Evolutionary conservation across 1,139 yeast species (phyloP).

Genomic region (Saccharomyces hybrid): DNA sequence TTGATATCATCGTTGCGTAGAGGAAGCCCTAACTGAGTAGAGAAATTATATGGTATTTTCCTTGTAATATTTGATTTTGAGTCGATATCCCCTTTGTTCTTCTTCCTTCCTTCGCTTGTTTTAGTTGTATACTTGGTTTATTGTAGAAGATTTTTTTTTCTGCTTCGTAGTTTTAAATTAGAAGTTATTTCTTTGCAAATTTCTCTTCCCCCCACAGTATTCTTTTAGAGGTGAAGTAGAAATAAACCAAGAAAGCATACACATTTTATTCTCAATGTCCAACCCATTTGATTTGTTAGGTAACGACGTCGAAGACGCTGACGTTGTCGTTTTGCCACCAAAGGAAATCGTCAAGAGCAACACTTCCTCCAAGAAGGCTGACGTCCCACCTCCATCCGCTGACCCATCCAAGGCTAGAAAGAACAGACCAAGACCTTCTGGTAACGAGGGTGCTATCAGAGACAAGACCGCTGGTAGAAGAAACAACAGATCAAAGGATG

Average conservation of each 20-base stretch:
- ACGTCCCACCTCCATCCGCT: slow-evolving; percentile 76
- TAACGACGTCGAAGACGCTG: slow-evolving; percentile 76
- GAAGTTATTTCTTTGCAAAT: neutral
- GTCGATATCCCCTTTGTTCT: neutral
- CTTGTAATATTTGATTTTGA: neutral
- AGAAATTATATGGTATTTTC: slow-evolving; percentile 7
- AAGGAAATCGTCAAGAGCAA: slow-evolving; percentile 75
- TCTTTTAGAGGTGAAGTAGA: neutral
- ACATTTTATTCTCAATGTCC: slow-evolving; percentile 17
- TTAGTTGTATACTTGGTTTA: neutral
- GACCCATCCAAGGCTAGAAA: slow-evolving; percentile 78
- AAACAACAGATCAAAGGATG: slow-evolving; percentile 57
- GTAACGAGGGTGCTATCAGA: slow-evolving; percentile 87
- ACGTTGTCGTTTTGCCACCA: slow-evolving; percentile 43
- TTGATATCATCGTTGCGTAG: slow-evolving; percentile 2
- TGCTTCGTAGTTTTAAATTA: neutral
- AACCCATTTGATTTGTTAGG: slow-evolving; percentile 53
- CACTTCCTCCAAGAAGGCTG: slow-evolving; percentile 85
- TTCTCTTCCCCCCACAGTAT: neutral
- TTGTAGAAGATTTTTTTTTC: neutral
- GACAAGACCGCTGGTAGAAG: slow-evolving; percentile 56
- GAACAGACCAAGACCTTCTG: slow-evolving; percentile 57
- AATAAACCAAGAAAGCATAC: slow-evolving; percentile 1
- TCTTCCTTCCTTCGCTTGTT: neutral
- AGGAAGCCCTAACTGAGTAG: neutral